Conservation (phyloP, 1,284 basidiomycete genomes). For the Malassezia japonica region DNA sequence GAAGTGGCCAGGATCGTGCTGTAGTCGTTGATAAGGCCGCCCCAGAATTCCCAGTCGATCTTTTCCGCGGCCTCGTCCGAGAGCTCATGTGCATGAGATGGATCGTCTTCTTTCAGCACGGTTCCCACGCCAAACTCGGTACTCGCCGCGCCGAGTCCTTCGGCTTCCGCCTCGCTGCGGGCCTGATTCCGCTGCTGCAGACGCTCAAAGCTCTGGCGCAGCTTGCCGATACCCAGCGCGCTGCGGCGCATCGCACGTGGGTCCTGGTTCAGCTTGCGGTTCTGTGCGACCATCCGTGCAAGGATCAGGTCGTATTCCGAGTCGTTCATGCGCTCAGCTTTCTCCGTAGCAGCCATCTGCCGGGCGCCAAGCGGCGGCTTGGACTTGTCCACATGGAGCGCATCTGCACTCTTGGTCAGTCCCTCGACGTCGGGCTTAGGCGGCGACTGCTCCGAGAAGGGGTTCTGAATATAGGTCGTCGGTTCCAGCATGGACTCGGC, state of each 20-base stretch:
- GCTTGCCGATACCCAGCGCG: slow-evolving; percentile 36
- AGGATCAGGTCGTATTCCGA: slow-evolving; percentile 32
- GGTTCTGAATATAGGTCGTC: slow-evolving; percentile 35
- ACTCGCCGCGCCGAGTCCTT: slow-evolving; percentile 10
- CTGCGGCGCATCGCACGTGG: slow-evolving; percentile 34
- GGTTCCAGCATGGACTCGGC: slow-evolving; percentile 38
- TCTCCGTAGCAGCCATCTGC: not conserved
- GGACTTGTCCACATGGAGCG: not conserved
- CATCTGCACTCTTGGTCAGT: not conserved
- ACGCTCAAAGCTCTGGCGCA: slow-evolving; percentile 39
- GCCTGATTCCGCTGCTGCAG: slow-evolving; percentile 21
- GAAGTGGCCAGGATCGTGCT: slow-evolving; percentile 24
- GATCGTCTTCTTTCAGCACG: slow-evolving; percentile 7
- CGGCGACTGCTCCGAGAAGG: slow-evolving; percentile 20
- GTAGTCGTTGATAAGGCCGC: slow-evolving; percentile 61
- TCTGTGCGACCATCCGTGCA: slow-evolving; percentile 30
- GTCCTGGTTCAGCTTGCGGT: slow-evolving; percentile 31
- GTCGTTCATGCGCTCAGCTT: slow-evolving; percentile 18
- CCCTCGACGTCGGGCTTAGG: not conserved
- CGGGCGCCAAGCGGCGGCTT: not conserved
- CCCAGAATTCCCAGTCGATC: slow-evolving; percentile 80
- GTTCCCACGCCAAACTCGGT: slow-evolving; percentile 13
- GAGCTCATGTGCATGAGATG: slow-evolving; percentile 3
- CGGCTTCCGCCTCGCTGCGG: slow-evolving; percentile 9
- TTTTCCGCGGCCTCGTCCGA: slow-evolving; percentile 14